Base-by-base conservation (phyloP, 2,329 filamentous ascomycete species). In the Penicillium sp. region DNA sequence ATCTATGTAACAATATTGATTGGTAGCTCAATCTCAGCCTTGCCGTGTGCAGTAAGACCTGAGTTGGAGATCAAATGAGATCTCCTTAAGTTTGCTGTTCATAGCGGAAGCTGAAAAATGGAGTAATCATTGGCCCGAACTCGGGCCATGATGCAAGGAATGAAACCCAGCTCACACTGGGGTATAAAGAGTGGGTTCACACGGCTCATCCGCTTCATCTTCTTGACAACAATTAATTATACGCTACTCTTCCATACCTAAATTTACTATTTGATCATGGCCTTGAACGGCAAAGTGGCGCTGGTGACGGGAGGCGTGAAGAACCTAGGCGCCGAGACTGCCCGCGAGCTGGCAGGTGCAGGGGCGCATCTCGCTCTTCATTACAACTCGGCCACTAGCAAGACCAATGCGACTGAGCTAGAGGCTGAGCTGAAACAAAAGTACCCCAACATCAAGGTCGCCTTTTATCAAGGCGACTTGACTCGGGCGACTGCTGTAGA, bases 391-490 rank as follows among this genome's bases (percentile, higher is more conserved):
- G 35, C 59, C 30, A 54, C 51, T 40, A 62, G 62, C 49, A 65
- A 69, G 50, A 46, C 54, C 8, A 56, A 63, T 9, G 61, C 66
- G 11, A 49, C 48, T 8, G 48, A 57, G 31, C 54, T 72, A n/a
- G 56, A 59, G n/a, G 45, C 55, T 4, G 56, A 63, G 37, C 54
- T 73, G n/a, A 53, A 56, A 30, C 33, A 57, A 16, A 52, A 55
- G 9, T 52, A 55, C 45, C 61, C 61, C 13, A 33, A 45, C 1
- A 32, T 51, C 41, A 62, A 63, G 46, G 52, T 69, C 40, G 51
- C 50, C 8, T 63, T 69, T 42, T 70, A 71, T 54, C 60, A 69
- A 43, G 68, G 52, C 11, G 65, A 72, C 41, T 56, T 71, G 35
- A 70, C 65, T 10, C 65, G 59, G 6, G 66, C 61, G 3, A 51